Conservation (phyloP, 306 rosid species). For the Quercus berberidifolia region DNA sequence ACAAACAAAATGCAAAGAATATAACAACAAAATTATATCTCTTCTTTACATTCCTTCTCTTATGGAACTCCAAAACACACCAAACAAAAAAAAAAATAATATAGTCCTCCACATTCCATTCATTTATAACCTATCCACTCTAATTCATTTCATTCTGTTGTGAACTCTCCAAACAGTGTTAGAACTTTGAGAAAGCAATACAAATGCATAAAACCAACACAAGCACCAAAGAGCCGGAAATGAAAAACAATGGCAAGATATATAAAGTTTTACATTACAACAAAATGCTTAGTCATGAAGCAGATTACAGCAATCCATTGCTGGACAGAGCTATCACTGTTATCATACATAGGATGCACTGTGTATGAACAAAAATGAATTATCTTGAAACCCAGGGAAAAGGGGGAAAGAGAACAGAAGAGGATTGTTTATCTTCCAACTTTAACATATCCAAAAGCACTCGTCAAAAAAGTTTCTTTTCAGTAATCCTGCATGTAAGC, state of each 20-base stretch:
- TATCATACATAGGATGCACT: neutral
- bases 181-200: neutral
- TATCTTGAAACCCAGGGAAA: neutral
- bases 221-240: neutral
- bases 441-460: constrained; percentile 23
- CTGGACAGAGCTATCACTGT: neutral
- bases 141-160: no score
- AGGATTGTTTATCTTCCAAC: constrained; percentile 10
- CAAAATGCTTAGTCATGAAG: neutral
- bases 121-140: no score
- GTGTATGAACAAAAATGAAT: neutral
- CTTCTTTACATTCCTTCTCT: no score
- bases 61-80: no score
- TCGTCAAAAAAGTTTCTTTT: neutral
- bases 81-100: no score
- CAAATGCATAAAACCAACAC: neutral
- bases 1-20: no score
- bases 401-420: no score
- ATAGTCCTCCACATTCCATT: no score
- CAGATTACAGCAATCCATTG: neutral
- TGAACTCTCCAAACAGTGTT: no score
- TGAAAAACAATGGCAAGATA: neutral
- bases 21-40: no score
- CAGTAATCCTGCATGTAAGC: neutral
- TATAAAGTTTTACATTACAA: neutral